Evolutionary conservation across 2,329 filamentous ascomycete species (phyloP), one percentile per base, ranked within the genome.

Genomic region (Cladosporium sp.): DNA sequence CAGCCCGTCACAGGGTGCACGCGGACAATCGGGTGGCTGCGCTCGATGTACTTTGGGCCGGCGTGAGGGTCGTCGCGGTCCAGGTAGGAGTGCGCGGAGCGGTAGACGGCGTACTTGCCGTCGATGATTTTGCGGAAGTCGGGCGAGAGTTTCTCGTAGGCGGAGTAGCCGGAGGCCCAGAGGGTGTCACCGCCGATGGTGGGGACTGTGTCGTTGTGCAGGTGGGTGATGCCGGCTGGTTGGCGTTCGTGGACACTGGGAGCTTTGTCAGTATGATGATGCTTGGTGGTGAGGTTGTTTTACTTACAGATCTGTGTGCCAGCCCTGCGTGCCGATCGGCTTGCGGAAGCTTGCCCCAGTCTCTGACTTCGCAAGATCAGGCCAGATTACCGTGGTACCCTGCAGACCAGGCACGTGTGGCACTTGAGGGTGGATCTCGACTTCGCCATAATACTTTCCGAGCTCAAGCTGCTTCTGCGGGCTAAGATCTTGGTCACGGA

Each of bases 1-100:
- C 88, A 90, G 0, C 87, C 88, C 0, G 88, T 90, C 0, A 84
- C 87, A 0, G 88, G 88, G 67, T 90, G 87, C 0, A 88, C 84
- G 3, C 88, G 80, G 1, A 90, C 87, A 9, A 90, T 70, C 0
- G 87, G 87, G 68, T 90, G 88, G 9, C 80, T 75, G 6, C 87
- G 80, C 72, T 89, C 87, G n/a, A 90, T 74, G 65, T 79, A 80
- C 72, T 86, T 83, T 0, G 86, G 87, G 0, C 88, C 87, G 0
- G 80, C 78, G 12, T 78, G 78, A 0, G 84, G 83, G 55, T 86
- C 70, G 4, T 85, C 75, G 7, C 86, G 83, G 71, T 89, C 86
- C 0, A 90, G 78, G 65, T 90, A 90, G 0, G 80, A 73, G 67
- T 90, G 87, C 0, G 87, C 84, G 5, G 84, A 88, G 7, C 77